phyloP scores from a whole-genome alignment of 2,329 filamentous ascomycete genomes.

The Arthrobotrys iridis region DNA sequence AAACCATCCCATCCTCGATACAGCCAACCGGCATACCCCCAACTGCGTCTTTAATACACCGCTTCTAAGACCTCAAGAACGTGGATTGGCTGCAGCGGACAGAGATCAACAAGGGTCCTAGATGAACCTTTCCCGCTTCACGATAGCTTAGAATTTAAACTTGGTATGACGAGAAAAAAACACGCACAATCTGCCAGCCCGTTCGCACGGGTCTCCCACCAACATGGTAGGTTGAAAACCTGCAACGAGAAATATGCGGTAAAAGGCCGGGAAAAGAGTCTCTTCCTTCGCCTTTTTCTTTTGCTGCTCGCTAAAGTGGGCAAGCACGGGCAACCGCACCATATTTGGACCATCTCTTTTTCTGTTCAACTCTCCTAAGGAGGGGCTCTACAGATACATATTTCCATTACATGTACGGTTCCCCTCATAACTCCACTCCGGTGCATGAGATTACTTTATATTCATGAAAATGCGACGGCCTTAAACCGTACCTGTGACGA shows the following conservation, averaged over 20 bases:
- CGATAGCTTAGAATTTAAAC: constrained; percentile 54
- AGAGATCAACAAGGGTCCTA: constrained; percentile 54
- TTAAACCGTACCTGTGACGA: constrained; percentile 33
- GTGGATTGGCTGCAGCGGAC: constrained; percentile 52
- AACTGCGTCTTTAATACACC: constrained; percentile 46
- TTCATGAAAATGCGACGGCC: constrained; percentile 45
- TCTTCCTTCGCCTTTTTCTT: constrained; percentile 23
- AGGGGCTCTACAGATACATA: constrained; percentile 45
- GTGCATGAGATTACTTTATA: constrained; percentile 41
- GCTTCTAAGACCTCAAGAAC: constrained; percentile 45
- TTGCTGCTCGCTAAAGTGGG: constrained; percentile 34
- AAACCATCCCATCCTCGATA: constrained; percentile 49
- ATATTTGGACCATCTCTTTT: constrained; percentile 25
- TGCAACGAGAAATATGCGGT: constrained; percentile 28
- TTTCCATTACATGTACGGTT: constrained; percentile 37
- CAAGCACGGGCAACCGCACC: constrained; percentile 44
- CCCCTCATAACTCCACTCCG: constrained; percentile 45
- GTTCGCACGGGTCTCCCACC: constrained; percentile 54
- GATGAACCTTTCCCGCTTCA: constrained; percentile 54
- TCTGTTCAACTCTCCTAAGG: constrained; percentile 38
- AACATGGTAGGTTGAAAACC: constrained; percentile 49
- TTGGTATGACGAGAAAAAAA: constrained; percentile 53
- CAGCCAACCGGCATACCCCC: constrained; percentile 25
- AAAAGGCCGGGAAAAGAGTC: constrained; percentile 35
- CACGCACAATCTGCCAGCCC: constrained; percentile 41